A percentile compares a stretch with the other conserved stretches of the same genome.
phyloP scores from a whole-genome alignment of 495 filamentous ascomycete species.

The Hypoxylon crocopeplum region DNA sequence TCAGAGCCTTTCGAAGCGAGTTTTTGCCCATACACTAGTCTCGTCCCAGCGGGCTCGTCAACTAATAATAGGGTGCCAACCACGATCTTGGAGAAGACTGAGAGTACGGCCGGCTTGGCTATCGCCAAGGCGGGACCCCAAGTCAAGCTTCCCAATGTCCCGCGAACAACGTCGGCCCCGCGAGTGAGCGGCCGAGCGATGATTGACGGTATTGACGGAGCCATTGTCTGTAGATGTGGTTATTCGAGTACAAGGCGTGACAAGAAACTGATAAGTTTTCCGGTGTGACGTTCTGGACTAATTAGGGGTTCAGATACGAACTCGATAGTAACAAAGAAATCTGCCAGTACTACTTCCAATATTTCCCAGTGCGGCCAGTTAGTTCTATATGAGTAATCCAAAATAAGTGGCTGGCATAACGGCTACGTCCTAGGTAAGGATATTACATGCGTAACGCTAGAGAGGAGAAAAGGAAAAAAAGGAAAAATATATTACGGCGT shows the following conservation, averaged over 20 bases:
- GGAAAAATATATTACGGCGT: not conserved
- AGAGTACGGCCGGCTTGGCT: constrained; percentile 48
- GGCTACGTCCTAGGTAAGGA: not conserved
- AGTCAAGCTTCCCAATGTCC: constrained; percentile 45
- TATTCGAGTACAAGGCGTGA: not conserved
- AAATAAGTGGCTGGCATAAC: not conserved
- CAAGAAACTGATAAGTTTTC: not conserved
- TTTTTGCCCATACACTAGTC: constrained; percentile 42
- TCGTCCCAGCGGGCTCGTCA: constrained; percentile 45
- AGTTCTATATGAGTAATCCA: not conserved
- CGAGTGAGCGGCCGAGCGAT: constrained; percentile 36
- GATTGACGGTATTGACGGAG: constrained; percentile 30
- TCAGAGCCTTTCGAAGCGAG: constrained; percentile 27
- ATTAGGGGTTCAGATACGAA: not conserved
- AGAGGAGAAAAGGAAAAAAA: not conserved
- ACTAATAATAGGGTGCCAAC: constrained; percentile 51
- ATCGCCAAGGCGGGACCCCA: constrained; percentile 48
- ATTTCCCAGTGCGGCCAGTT: not conserved
- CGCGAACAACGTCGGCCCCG: constrained; percentile 42
- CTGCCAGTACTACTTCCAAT: not conserved
- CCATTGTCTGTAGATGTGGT: constrained; percentile 6
- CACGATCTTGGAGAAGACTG: constrained; percentile 49
- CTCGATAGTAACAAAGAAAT: not conserved
- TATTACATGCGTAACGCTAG: not conserved
- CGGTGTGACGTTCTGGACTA: not conserved